A percentile compares a stretch with the other conserved stretches of the same genome.
phyloP scores from a whole-genome alignment of 805 yeast genomes.

The Kodamaea hsintzibuensis region DNA sequence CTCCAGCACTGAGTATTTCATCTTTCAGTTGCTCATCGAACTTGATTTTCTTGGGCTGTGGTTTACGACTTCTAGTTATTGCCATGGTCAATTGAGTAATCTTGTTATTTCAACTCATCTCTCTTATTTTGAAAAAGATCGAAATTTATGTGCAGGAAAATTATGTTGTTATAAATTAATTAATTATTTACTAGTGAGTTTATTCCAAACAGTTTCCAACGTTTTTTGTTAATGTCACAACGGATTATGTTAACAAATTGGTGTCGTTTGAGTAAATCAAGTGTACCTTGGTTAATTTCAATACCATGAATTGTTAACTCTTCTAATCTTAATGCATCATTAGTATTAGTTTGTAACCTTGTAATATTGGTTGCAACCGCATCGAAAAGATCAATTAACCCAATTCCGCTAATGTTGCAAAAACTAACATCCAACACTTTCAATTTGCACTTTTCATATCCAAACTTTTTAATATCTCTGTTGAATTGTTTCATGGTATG shows the following conservation, averaged over 20 bases:
- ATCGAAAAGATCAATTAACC: conserved; percentile 32
- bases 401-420: conserved; percentile 39
- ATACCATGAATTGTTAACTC: conserved; percentile 34
- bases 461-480: conserved; percentile 24
- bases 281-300: conserved; percentile 30
- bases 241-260: conserved; percentile 20
- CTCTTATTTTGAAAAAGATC: conserved; percentile 7
- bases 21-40: conserved; percentile 30
- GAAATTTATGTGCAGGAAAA: not conserved
- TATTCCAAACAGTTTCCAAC: conserved; percentile 39
- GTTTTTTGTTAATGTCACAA: conserved; percentile 25
- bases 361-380: conserved; percentile 8
- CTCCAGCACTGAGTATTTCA: not conserved
- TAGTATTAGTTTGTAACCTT: not conserved
- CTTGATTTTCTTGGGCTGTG: conserved; percentile 28
- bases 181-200: conserved; percentile 25
- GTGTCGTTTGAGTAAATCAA: conserved; percentile 18
- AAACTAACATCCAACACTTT: conserved; percentile 38
- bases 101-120: conserved; percentile 8
- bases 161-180: conserved; percentile 6
- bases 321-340: conserved; percentile 16
- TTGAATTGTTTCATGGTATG: conserved; percentile 30
- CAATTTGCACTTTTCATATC: conserved; percentile 18
- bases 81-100: conserved; percentile 21
- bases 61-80: conserved; percentile 28